These are phyloP conservation scores for Saposhnikovia divaricata DNA, from an alignment of 129 eudicot species.

Conservation along the genomic window DNA sequence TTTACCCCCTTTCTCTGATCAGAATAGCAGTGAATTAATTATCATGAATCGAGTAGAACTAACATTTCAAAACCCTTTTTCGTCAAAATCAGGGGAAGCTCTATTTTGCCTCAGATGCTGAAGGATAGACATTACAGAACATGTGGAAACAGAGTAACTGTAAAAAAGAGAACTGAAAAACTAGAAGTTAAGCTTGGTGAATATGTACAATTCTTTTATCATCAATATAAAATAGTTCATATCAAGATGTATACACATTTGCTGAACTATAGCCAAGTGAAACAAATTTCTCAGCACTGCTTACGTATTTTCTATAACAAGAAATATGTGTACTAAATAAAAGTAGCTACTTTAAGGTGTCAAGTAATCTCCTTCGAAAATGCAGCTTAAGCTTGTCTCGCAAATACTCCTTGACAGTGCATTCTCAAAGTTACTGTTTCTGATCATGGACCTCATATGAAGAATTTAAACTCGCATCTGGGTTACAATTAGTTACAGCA, in stretches of 20 bases:
- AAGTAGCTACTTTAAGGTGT: neutral
- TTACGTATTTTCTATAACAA: slow-evolving; percentile 6
- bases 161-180: neutral
- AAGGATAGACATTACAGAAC: neutral
- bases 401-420: neutral
- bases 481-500: slow-evolving; percentile 16
- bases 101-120: neutral
- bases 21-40: neutral
- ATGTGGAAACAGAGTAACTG: neutral
- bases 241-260: neutral
- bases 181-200: neutral
- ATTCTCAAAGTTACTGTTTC: slow-evolving; percentile 8
- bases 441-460: neutral
- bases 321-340: neutral
- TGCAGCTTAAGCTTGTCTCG: neutral
- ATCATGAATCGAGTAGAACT: neutral
- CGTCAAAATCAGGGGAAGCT: neutral
- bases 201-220: slow-evolving; percentile 20
- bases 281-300: neutral
- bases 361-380: neutral
- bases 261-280: slow-evolving; percentile 13
- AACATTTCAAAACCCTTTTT: neutral
- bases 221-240: slow-evolving; percentile 6
- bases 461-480: neutral
- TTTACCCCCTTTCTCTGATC: neutral